Conservation (phyloP, 2,329 filamentous ascomycete species). For the Cercospora sesami region DNA sequence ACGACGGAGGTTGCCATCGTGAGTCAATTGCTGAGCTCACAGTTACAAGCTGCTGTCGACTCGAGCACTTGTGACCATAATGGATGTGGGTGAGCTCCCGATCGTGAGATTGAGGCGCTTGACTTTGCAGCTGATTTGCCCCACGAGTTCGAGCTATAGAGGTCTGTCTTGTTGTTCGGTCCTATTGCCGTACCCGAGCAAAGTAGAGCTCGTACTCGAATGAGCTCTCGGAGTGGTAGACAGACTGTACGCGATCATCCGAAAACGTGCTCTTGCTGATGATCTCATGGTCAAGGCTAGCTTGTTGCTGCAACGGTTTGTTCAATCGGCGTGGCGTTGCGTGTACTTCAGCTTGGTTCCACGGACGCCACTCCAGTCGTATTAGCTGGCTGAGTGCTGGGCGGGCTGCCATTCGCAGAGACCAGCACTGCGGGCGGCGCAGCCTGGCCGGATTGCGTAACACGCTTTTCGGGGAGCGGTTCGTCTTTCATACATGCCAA, state of each 20-base stretch:
- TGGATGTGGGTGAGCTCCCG: background rate
- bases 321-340: background rate
- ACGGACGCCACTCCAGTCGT: slow-evolving; percentile 1
- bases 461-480: slow-evolving; percentile 53
- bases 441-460: slow-evolving; percentile 16
- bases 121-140: background rate
- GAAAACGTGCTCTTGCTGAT: background rate
- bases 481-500: slow-evolving; percentile 96
- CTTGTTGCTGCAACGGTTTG: background rate
- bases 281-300: background rate
- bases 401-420: slow-evolving; percentile 26
- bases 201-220: background rate
- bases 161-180: background rate
- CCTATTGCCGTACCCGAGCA: background rate
- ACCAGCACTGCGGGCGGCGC: slow-evolving; percentile 34
- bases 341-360: slow-evolving; percentile 13
- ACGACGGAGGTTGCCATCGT: background rate
- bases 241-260: background rate
- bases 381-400: slow-evolving; percentile 15
- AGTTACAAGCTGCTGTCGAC: background rate
- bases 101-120: background rate
- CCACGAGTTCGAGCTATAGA: background rate
- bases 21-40: background rate
- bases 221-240: background rate
- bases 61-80: background rate